Evolutionary conservation across 768 basidiomycete genomes (phyloP), one percentile per base, ranked within the genome.

Genomic region (Lactarius indigo): DNA sequence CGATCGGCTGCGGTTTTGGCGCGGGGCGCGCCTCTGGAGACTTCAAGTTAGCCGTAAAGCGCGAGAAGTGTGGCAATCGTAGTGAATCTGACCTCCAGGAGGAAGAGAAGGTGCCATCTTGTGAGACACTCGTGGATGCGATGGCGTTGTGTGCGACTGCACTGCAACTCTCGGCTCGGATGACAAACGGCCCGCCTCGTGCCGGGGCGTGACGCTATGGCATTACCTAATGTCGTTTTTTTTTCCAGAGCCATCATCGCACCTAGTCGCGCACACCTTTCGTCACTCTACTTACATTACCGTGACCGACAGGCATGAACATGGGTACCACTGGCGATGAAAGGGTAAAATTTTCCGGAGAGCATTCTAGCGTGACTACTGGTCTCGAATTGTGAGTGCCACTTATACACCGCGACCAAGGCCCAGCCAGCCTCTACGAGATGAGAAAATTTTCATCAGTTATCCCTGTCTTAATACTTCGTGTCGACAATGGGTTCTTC

Each of bases 1-100:
- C 87, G 64, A 88, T 79, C 18, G 88, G 88, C 67, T 88, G 82
- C 13, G 87, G 87, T 71, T 84, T 87, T 10, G 80, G 83, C 17
- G 83, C 80, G 57, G 78, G 78, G 39, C 80, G 80, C 7, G 87
- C 57, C 41, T 71, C 70, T 71, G 52, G 26, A 50, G 4, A 15
- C 50, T 59, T 50, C 6, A 54, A 1, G 62, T 68, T 50, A 69
- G 66, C 47, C 30, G 52, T 64, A 30, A 3, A 63, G 31, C 12
- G 54, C 7, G 52, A 54, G 23, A 9, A 2, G 9, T 9, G 20
- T 28, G 15, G 26, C 7, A 23, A 17, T 12, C 15, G 10, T n/a
- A 42, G 26, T 7, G 57, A 60, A 2, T 15, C 67, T 65, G 30
- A 65, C 64, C 44, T 60, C 67, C 64, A 57, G 64, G 67, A 6